Conservation (phyloP, 805 yeast genomes). For the Candida tammaniensis region DNA sequence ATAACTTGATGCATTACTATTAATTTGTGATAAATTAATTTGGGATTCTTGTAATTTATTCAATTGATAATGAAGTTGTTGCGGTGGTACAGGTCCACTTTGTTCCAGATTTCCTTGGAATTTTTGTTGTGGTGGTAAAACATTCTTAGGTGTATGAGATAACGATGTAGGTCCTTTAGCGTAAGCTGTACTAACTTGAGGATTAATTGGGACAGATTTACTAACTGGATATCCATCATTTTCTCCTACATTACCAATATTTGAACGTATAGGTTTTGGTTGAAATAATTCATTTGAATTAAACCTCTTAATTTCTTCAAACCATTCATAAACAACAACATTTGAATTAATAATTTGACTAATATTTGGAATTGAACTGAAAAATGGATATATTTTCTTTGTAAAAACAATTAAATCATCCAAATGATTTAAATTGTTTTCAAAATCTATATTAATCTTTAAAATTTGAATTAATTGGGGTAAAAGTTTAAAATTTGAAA, state of each 20-base stretch:
- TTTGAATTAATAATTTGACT: conserved; percentile 10
- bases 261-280: conserved; percentile 3
- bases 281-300: conserved; percentile 3
- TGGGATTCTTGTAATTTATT: conserved; percentile 12
- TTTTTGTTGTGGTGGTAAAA: conserved; percentile 2
- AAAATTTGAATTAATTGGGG: conserved; percentile 31
- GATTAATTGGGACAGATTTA: neutral
- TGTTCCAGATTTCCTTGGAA: neutral
- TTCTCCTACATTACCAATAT: no score
- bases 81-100: neutral
- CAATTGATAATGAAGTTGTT: conserved; percentile 11
- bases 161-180: neutral
- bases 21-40: conserved; percentile 4
- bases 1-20: conserved; percentile 3
- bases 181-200: neutral
- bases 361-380: conserved; percentile 10
- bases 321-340: conserved; percentile 14
- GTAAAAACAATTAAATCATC: conserved; percentile 46
- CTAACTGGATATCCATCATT: neutral
- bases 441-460: conserved; percentile 24
- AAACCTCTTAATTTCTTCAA: conserved; percentile 12
- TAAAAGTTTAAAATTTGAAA: conserved; percentile 30
- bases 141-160: conserved; percentile 2
- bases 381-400: conserved; percentile 50
- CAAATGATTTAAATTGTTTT: conserved; percentile 12